phyloP scores from a whole-genome alignment of 2,329 filamentous ascomycete species.

The Fusarium annulatum region DNA sequence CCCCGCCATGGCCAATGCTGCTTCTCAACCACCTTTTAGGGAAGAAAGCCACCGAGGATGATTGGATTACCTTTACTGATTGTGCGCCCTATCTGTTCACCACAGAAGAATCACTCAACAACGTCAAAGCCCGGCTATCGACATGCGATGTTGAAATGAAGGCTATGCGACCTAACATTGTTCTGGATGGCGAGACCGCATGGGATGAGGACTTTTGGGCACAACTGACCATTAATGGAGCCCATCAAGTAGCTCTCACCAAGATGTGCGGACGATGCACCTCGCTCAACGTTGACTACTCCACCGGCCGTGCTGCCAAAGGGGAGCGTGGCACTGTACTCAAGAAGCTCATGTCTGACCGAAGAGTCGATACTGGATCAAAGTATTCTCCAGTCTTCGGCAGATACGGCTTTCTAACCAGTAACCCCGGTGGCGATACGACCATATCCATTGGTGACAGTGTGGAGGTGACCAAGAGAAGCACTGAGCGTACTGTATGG shows the following conservation, averaged over 20 bases:
- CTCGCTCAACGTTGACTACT: conserved; percentile 78
- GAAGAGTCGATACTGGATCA: conserved; percentile 74
- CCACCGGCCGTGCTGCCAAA: conserved; percentile 67
- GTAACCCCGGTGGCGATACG: conserved; percentile 38
- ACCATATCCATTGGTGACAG: conserved; percentile 56
- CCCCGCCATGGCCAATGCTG: conserved; percentile 51
- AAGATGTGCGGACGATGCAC: conserved; percentile 76
- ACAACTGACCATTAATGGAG: conserved; percentile 61
- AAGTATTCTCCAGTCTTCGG: conserved; percentile 79
- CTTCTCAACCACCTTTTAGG: conserved; percentile 49
- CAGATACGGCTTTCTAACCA: conserved; percentile 72
- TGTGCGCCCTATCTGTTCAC: conserved; percentile 80
- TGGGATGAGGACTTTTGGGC: conserved; percentile 82
- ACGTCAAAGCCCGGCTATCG: conserved; percentile 69
- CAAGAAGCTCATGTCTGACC: conserved; percentile 76
- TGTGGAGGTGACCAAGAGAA: conserved; percentile 62
- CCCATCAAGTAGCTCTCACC: conserved; percentile 65
- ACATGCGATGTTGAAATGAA: conserved; percentile 67
- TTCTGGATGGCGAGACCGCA: conserved; percentile 68
- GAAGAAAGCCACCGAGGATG: conserved; percentile 42
- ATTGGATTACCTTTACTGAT: conserved; percentile 77
- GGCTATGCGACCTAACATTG: conserved; percentile 79
- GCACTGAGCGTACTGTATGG: conserved; percentile 63
- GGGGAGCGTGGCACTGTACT: conserved; percentile 70
- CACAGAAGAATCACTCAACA: conserved; percentile 74